phyloP scores from a whole-genome alignment of 345 rosid genomes.

The Brassica carinata region DNA sequence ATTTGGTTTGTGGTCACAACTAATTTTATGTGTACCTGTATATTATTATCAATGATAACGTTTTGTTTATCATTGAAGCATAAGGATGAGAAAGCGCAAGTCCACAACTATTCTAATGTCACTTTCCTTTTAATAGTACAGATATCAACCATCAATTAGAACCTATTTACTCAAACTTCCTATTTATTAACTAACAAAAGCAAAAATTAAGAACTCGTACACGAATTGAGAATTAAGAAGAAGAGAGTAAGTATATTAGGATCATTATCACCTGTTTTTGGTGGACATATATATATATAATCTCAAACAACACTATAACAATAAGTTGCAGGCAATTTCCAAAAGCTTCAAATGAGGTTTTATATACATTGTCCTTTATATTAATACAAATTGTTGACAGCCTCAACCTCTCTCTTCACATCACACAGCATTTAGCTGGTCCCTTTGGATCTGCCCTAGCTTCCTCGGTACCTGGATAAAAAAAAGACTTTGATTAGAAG shows the following conservation, averaged over 20 bases:
- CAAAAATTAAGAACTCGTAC: not conserved
- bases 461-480: slow-evolving; percentile 80
- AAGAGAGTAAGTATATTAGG: slow-evolving; percentile 12
- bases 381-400: slow-evolving; percentile 33
- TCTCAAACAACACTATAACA: slow-evolving; percentile 31
- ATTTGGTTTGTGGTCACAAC: not conserved
- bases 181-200: not conserved
- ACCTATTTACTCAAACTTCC: not conserved
- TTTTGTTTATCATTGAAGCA: not conserved
- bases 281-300: slow-evolving; percentile 23
- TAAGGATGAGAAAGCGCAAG: slow-evolving; percentile 14
- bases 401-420: slow-evolving; percentile 45
- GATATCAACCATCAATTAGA: not conserved
- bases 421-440: slow-evolving; percentile 72
- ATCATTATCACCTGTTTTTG: slow-evolving; percentile 31
- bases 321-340: slow-evolving; percentile 22
- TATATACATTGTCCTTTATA: slow-evolving; percentile 37
- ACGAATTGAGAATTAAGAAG: not conserved
- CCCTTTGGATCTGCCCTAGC: slow-evolving; percentile 84
- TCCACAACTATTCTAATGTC: not conserved
- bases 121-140: not conserved
- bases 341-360: slow-evolving; percentile 36
- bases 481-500: slow-evolving; percentile 5
- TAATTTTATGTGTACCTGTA: not conserved
- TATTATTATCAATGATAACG: not conserved